phyloP scores from a whole-genome alignment of 306 rosid species.

The Begonia peltatifolia region DNA sequence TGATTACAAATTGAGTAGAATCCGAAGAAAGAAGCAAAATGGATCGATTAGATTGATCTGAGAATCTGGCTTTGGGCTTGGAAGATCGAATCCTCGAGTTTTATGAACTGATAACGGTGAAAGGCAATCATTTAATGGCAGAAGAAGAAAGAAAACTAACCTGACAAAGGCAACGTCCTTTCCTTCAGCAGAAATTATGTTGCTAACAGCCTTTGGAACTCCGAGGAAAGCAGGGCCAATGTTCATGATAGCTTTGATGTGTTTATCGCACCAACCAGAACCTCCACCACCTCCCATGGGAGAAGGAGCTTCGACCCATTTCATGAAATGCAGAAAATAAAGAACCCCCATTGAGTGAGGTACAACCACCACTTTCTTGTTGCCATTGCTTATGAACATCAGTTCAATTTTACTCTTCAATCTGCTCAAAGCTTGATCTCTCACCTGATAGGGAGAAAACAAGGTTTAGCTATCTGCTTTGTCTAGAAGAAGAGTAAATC shows the following conservation, averaged over 20 bases:
- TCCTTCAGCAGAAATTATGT: conserved; percentile 47
- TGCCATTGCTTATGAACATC: conserved; percentile 43
- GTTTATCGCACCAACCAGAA: conserved; percentile 59
- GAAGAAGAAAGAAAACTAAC: conserved; percentile 24
- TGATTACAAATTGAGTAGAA: neutral
- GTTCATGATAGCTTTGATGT: conserved; percentile 73
- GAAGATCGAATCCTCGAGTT: no score
- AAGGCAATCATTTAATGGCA: no score
- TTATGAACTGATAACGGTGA: no score
- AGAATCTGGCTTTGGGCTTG: no score
- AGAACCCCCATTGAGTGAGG: conserved; percentile 70
- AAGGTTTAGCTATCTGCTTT: no score
- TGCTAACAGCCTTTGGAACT: conserved; percentile 53
- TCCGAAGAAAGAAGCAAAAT: neutral
- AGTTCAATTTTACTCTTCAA: conserved; percentile 78
- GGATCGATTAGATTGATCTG: no score
- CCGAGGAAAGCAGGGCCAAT: conserved; percentile 65
- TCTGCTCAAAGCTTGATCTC: conserved; percentile 62
- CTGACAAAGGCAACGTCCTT: conserved; percentile 35
- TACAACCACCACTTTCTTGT: conserved; percentile 73
- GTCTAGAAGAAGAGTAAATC: neutral
- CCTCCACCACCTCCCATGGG: conserved; percentile 74
- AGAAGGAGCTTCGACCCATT: conserved; percentile 74
- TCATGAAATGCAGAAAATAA: conserved; percentile 75
- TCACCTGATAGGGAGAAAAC: conserved; percentile 21